Conservation (phyloP, 2,329 filamentous ascomycete genomes). For the Eutypella sp. region DNA sequence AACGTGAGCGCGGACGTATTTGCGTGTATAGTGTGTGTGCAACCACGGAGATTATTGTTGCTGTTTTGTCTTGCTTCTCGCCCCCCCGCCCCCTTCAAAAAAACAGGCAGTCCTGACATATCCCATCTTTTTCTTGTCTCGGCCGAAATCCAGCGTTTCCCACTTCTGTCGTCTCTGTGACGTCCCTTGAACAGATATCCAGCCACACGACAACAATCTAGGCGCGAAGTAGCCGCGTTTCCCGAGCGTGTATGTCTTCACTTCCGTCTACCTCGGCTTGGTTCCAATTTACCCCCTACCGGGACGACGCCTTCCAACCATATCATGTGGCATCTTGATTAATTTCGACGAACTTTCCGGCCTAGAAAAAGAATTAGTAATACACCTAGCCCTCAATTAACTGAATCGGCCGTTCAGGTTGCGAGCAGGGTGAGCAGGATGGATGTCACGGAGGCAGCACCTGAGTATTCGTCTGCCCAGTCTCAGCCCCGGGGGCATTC, state of each 20-base stretch:
- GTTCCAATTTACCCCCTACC: constrained; percentile 5
- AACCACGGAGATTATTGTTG: constrained; percentile 16
- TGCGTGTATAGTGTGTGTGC: constrained; percentile 10
- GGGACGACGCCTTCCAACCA: constrained; percentile 12
- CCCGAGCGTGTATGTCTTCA: constrained; percentile 1
- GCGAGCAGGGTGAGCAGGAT: constrained; percentile 14
- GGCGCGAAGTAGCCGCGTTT: neutral
- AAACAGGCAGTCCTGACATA: neutral
- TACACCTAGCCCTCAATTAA: constrained; percentile 1
- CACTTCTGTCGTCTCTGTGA: neutral
- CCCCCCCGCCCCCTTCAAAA: neutral
- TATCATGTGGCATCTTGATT: constrained; percentile 15
- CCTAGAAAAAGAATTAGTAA: constrained; percentile 6
- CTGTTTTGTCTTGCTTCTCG: constrained; percentile 12
- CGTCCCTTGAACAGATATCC: neutral
- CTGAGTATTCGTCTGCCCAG: constrained; percentile 16
- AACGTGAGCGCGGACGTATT: no score
- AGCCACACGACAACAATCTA: constrained; percentile 1
- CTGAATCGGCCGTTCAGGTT: constrained; percentile 2
- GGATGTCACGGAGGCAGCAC: constrained; percentile 22
- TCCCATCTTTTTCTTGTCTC: constrained; percentile 6
- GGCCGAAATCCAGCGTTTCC: constrained; percentile 5
- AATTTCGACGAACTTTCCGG: constrained; percentile 10
- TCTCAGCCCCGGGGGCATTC: constrained; percentile 28
- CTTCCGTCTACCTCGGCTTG: neutral